These are phyloP conservation scores for Fusarium kyushuense DNA, from an alignment of 2,329 filamentous ascomycete genomes.

Conservation along the genomic window DNA sequence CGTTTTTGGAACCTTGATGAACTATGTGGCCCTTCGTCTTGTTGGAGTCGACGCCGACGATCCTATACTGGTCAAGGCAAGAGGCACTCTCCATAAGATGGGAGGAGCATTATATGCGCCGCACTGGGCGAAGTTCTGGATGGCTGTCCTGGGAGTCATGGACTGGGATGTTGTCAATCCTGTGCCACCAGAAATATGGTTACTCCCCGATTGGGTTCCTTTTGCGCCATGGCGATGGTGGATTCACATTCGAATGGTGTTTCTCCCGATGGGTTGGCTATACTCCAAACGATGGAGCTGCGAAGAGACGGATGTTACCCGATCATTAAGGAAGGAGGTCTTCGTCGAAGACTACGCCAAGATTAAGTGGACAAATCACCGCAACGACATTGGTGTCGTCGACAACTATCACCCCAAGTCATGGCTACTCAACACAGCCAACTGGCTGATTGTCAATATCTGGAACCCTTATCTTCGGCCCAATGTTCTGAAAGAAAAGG, in stretches of 20 bases:
- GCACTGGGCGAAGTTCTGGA: constrained; percentile 98
- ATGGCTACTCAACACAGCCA: constrained; percentile 81
- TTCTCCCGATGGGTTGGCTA: constrained; percentile 89
- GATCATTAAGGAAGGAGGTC: constrained; percentile 81
- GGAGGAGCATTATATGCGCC: constrained; percentile 87
- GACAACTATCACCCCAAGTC: constrained; percentile 97
- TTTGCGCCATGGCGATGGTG: constrained; percentile 95
- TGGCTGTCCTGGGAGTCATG: constrained; percentile 84
- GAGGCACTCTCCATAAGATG: constrained; percentile 83
- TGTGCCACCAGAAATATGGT: constrained; percentile 92
- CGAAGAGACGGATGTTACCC: constrained; percentile 79
- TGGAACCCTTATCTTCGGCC: constrained; percentile 84
- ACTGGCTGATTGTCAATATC: constrained; percentile 82
- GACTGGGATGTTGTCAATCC: constrained; percentile 96
- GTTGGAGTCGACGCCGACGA: constrained; percentile 88
- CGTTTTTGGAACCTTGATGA: constrained; percentile 89
- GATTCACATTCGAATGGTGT: constrained; percentile 99
- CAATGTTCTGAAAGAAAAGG: constrained; percentile 72
- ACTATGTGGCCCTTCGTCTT: constrained; percentile 84
- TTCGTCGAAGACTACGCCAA: constrained; percentile 82
- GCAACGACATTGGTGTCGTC: constrained; percentile 81
- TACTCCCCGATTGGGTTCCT: constrained; percentile 90
- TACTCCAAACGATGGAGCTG: constrained; percentile 86
- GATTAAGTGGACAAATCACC: constrained; percentile 81
- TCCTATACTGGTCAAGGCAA: constrained; percentile 84